Percentiles rank a stretch among this genome's conserved stretches.
These are phyloP conservation scores for Diplodia scrobiculata DNA, from an alignment of 2,329 filamentous ascomycete species.

Conservation along the genomic window DNA sequence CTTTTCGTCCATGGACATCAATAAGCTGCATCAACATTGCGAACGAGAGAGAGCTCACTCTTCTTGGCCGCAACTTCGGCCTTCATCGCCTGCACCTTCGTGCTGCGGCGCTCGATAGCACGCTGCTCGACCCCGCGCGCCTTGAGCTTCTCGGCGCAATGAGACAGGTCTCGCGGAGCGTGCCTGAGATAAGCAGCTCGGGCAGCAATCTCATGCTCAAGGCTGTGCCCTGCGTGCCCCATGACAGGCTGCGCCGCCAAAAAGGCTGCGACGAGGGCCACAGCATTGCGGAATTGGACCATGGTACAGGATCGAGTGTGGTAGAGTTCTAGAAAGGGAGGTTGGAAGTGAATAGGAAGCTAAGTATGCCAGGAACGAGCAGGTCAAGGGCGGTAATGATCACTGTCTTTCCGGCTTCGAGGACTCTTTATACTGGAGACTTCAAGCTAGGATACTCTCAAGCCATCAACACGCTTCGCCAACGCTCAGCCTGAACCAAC, in stretches of 20 bases:
- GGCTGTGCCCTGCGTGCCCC: constrained; percentile 14
- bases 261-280: constrained; percentile 1
- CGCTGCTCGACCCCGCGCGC: constrained; percentile 9
- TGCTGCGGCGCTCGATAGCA: constrained; percentile 1
- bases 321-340: not conserved
- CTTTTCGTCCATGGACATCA: not conserved
- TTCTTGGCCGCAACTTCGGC: constrained; percentile 18
- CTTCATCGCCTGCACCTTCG: constrained; percentile 6
- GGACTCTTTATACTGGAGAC: not conserved
- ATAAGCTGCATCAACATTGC: not conserved
- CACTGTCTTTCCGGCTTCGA: not conserved
- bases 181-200: constrained; percentile 19
- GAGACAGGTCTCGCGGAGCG: constrained; percentile 12
- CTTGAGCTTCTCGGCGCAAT: constrained; percentile 24
- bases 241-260: not conserved
- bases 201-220: constrained; percentile 14
- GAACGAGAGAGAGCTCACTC: not conserved
- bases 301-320: not conserved
- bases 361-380: not conserved
- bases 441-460: not conserved
- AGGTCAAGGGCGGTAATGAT: not conserved
- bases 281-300: not conserved
- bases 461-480: not conserved
- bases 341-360: no score
- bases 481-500: not conserved